Conservation (phyloP, 2,329 filamentous ascomycete genomes). For the Aspergillus piperis region DNA sequence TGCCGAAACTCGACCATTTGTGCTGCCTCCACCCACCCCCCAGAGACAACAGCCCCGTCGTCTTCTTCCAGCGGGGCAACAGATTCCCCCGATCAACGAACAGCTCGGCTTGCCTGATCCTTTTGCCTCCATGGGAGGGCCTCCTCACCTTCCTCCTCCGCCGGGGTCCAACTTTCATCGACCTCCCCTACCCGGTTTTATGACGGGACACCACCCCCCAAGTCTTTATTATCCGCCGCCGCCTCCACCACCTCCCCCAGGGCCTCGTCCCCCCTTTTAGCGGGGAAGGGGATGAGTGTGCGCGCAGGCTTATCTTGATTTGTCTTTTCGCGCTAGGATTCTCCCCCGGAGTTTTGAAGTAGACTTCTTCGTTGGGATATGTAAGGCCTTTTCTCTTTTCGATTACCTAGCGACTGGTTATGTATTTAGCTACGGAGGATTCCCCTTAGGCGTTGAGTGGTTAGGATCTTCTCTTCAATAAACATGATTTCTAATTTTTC, state of each 20-base stretch:
- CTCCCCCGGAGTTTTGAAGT: slow-evolving; percentile 3
- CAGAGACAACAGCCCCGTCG: slow-evolving; percentile 38
- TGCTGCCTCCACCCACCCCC: slow-evolving; percentile 28
- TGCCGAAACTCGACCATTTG: slow-evolving; percentile 36
- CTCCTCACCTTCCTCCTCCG: slow-evolving; percentile 44
- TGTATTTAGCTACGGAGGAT: slow-evolving; percentile 7
- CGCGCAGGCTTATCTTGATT: background rate
- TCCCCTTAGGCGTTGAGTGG: slow-evolving; percentile 6
- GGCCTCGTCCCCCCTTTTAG: slow-evolving; percentile 24
- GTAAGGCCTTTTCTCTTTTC: background rate
- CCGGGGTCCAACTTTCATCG: slow-evolving; percentile 41
- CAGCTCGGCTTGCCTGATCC: slow-evolving; percentile 40
- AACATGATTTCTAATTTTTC: background rate
- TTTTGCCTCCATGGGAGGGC: slow-evolving; percentile 36
- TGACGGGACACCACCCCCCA: slow-evolving; percentile 25
- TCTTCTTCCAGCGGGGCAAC: slow-evolving; percentile 38
- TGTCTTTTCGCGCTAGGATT: background rate
- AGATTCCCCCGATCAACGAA: slow-evolving; percentile 33
- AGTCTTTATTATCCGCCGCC: slow-evolving; percentile 29
- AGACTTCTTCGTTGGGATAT: slow-evolving; percentile 3
- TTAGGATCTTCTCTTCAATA: background rate
- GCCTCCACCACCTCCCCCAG: slow-evolving; percentile 22
- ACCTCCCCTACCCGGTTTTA: slow-evolving; percentile 33
- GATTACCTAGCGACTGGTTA: background rate
- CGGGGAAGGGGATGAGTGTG: background rate